Evolutionary conservation across 805 yeast genomes (phyloP), one percentile per base, ranked within the genome.

Genomic region (Candida ovalis): DNA sequence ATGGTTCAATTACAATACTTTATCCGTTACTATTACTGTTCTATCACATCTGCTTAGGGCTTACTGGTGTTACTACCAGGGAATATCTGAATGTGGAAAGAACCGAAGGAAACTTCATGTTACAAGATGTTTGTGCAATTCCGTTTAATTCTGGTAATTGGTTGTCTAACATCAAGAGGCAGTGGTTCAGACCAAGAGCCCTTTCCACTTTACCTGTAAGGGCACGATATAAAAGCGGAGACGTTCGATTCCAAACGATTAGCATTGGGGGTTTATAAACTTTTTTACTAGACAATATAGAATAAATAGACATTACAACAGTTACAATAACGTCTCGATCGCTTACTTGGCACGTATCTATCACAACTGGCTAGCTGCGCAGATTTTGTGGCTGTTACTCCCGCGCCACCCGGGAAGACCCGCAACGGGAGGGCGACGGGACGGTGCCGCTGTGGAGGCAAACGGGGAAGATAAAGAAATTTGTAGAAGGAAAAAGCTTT

Each of bases 41-140:
- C 0, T 76, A 75, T 54, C 96, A 88, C 57, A 33, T 78, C 0
- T 75, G 70, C 44, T 63, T 87, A 44, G 77, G 81, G 0, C 59
- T 77, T 1, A 73, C 78, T 7, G 83, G 82, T 42, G 73, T 84
- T 52, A 83, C 91, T 8, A 87, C 96, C 6, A 72, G 90, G 52
- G 96, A 88, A 55, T 87, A 76, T 58, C 67, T 88, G 43, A 77
- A 76, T 56, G 64, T 73, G 23, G 71, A 75, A 10, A 59, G 67
- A 4, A 61, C 58, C 17, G 57, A 58, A 12, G 59, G 56, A 4
- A 50, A 52, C 22, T 46, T 39, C 4, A 44, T 55, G 15, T 48
- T 68, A 19, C 43, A 67, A 40, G 65, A 61, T 49, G 69, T 72
- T 2, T 57, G 67, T 39, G 54, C 55, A 27, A 71, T 69, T 44